Percentiles rank a stretch among this genome's conserved stretches.
phyloP scores from a whole-genome alignment of 2,329 filamentous ascomycete genomes.

The Colletotrichum sp. region DNA sequence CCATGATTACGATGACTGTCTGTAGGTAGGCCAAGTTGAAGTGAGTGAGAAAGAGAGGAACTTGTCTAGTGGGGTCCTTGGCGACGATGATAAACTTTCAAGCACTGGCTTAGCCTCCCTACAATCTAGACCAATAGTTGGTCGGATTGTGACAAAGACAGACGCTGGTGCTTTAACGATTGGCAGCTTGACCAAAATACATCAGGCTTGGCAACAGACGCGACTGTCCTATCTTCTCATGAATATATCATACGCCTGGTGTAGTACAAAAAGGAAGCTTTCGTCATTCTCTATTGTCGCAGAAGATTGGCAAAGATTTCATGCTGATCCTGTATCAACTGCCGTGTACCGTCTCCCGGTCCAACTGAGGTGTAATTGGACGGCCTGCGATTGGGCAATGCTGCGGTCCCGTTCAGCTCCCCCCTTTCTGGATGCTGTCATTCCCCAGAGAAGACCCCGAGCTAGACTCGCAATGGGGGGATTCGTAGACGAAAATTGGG shows the following conservation, averaged over 20 bases:
- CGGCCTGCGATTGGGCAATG: neutral
- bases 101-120: slow-evolving; percentile 3
- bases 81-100: neutral
- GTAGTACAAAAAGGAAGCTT: neutral
- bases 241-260: neutral
- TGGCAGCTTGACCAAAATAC: neutral
- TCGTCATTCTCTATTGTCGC: neutral
- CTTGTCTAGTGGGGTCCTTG: neutral
- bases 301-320: neutral
- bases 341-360: neutral
- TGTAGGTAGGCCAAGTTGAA: neutral
- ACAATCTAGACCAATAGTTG: neutral
- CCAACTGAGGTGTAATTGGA: neutral
- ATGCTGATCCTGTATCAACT: neutral
- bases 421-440: neutral
- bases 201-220: neutral
- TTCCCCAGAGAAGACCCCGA: neutral
- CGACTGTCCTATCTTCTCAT: neutral
- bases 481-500: neutral
- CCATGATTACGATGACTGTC: neutral
- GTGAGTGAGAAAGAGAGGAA: neutral
- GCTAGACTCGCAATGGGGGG: neutral
- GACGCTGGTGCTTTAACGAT: neutral
- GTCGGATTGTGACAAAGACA: neutral
- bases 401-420: neutral